These are phyloP conservation scores for Fusarium duplospermum DNA, from an alignment of 2,329 filamentous ascomycete genomes.

Conservation along the genomic window DNA sequence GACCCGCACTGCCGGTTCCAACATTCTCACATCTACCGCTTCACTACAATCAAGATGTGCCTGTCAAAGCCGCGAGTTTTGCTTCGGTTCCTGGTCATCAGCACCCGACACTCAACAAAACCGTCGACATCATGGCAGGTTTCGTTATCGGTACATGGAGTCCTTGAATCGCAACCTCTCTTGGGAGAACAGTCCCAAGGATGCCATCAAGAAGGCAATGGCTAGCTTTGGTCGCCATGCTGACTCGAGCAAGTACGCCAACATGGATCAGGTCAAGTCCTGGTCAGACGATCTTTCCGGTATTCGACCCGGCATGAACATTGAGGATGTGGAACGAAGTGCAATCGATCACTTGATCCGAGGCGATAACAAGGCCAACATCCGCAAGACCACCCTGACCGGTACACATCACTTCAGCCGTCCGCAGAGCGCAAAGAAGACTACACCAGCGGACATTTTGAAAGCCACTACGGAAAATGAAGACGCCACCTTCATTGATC, in stretches of 20 bases:
- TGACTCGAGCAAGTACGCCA: constrained; percentile 50
- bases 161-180: constrained; percentile 56
- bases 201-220: constrained; percentile 56
- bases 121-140: constrained; percentile 56
- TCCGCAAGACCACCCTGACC: constrained; percentile 48
- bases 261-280: constrained; percentile 50
- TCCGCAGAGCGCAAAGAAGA: constrained; percentile 29
- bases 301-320: constrained; percentile 54
- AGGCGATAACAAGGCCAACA: constrained; percentile 43
- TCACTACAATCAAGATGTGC: constrained; percentile 32
- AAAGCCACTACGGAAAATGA: constrained; percentile 39
- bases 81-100: constrained; percentile 61
- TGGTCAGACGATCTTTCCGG: constrained; percentile 53
- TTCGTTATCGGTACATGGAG: constrained; percentile 61
- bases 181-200: constrained; percentile 59
- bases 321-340: constrained; percentile 58
- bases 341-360: constrained; percentile 59
- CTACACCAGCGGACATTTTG: constrained; percentile 37
- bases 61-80: constrained; percentile 55
- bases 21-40: constrained; percentile 22
- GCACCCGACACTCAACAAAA: constrained; percentile 57
- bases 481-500: constrained; percentile 59
- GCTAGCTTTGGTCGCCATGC: constrained; percentile 51
- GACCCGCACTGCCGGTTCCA: constrained; percentile 19
- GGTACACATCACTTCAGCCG: constrained; percentile 50